Percentiles rank a stretch among this genome's conserved stretches.
phyloP scores from a whole-genome alignment of 768 basidiomycete genomes.

The Suillus brevipes region DNA sequence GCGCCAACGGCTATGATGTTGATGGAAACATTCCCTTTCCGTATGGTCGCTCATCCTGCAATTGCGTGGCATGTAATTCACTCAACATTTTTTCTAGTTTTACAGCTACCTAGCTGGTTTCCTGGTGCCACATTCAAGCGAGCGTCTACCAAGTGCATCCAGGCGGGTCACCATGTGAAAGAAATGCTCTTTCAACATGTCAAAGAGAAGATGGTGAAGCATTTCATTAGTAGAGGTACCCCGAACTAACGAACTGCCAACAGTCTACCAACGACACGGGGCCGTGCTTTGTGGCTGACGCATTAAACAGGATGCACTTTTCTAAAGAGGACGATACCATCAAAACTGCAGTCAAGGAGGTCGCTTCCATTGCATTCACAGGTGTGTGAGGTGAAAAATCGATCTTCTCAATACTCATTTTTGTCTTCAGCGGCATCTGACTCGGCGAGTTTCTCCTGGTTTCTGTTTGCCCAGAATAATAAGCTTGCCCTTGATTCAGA shows the following conservation, averaged over 20 bases:
- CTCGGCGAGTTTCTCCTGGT: background rate
- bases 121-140: background rate
- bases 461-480: background rate
- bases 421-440: background rate
- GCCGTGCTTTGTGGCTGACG: background rate
- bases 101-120: background rate
- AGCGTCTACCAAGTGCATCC: background rate
- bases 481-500: background rate
- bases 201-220: background rate
- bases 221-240: background rate
- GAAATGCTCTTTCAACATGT: background rate
- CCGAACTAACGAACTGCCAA: background rate
- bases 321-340: background rate
- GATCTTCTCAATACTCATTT: no score
- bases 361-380: background rate
- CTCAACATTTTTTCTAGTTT: background rate
- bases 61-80: background rate
- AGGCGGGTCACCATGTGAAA: background rate
- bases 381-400: background rate
- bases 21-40: background rate
- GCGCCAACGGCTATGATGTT: background rate
- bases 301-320: background rate
- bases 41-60: background rate
- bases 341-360: background rate
- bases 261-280: background rate